Evolutionary conservation across 345 rosid genomes (phyloP), one percentile per base, ranked within the genome.

Genomic region (Populus ilicifolia): DNA sequence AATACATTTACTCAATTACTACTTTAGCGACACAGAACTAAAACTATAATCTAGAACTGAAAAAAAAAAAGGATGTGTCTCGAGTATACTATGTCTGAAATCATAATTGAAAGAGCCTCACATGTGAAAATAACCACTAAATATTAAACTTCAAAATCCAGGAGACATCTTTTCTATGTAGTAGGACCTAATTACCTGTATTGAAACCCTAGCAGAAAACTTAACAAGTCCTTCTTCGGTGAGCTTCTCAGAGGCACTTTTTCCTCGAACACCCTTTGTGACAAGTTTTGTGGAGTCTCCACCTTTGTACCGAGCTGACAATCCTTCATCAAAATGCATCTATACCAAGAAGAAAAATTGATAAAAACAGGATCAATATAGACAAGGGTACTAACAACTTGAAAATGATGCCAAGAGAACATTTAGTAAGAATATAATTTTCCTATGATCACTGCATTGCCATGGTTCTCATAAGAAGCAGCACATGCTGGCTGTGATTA

Each of bases 261-360:
- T 94, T 71, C 96, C 96, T 84, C 96, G 86, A 41, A 83, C 84
- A 76, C 93, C 92, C 89, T 88, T 89, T 1, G 89, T 86, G 73
- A 86, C 85, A 68, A 88, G 87, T 85, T 90, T 93, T 70, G 88
- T 90, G 46, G 89, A 85, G 70, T 90, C 92, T 79, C 94, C 87
- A 80, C 95, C 88, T 88, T 89, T 93, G 78, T 82, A 83, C 70
- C 93, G 92, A 46, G 93, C 96, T 67, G 94, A 88, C 82, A 95
- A 81, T 67, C 88, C 99, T 82, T 95, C 99, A 81, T 95, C 98
- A 85, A 95, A 95, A 83, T 95, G 98, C 81, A 92, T 87, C 98
- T 95, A 81, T 73, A 84, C 72, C 70, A 81, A 59, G 78, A 86
- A 66, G 76, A 48, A 77, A 76, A 43, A 77, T 20, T 35, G 71